Base-by-base conservation (phyloP, 2,329 filamentous ascomycete species). In the Aspergillus quadrilineatus region DNA sequence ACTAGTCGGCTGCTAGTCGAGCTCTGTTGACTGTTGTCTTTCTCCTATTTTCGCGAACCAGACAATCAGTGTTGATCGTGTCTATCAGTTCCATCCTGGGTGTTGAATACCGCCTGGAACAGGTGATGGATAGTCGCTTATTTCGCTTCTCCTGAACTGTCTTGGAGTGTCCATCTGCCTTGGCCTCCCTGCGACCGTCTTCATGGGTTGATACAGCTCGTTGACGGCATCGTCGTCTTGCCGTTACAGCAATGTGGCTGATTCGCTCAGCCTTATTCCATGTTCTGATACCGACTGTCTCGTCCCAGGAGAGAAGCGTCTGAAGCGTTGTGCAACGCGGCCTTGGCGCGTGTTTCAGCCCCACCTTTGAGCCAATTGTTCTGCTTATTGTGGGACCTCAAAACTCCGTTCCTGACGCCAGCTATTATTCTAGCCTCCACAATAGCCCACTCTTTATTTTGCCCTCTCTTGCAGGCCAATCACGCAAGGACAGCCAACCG, bases 271-370 rank as follows among this genome's bases (percentile, higher is more conserved):
- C 14, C 17, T 12, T 41, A n/a, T 41, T 37, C 53, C 48, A 44
- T 17, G 44, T 46, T 32, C 15, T 41, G 10, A 44, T 50, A 28
- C 17, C 46, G 29, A n/a, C 48, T 44, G 44, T 49, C 53, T 60
- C 36, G 14, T 39, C 36, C 50, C 47, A 58, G 55, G 58, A 47
- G 41, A 50, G 39, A 53, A 29, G 36, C 58, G 60, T 63, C 62
- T 47, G 39, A 53, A 29, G 36, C 58, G 60, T 63, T 63, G 61
- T 57, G 41, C 47, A 28, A 54, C 30, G 45, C 12, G 50, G 45
- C 43, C 55, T 61, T 56, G 61, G 36, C 36, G 57, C 36, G 26
- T 58, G 63, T 65, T 65, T 65, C 63, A 65, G 28, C 47, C 50
- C 47, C 12, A 4, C 10, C 5, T 17, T 9, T 32, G 4, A n/a